Evolutionary conservation across 2,329 filamentous ascomycete genomes (phyloP).

Genomic region (Beauveria medogensis): DNA sequence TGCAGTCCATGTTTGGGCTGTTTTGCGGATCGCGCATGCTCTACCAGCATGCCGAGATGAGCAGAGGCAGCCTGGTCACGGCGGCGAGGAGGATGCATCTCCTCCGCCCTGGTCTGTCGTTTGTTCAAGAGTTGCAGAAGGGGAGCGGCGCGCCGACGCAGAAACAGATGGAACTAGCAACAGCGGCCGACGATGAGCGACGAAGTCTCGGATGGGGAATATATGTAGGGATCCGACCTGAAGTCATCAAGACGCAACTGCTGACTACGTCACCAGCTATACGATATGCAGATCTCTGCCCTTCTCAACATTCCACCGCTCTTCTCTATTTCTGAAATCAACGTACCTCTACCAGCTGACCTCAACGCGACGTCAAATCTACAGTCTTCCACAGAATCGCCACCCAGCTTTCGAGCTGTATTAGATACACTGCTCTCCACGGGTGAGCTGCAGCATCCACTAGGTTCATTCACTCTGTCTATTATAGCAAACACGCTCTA

Average conservation of each 20-base stretch:
- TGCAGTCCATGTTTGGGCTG: constrained; percentile 8
- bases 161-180: neutral
- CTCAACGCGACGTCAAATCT: neutral
- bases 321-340: constrained; percentile 4
- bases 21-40: constrained; percentile 10
- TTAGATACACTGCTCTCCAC: neutral
- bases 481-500: constrained; percentile 3
- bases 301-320: constrained; percentile 4
- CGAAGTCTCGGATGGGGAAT: constrained; percentile 7
- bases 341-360: constrained; percentile 1
- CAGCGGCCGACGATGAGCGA: constrained; percentile 3
- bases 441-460: neutral
- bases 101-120: constrained; percentile 6
- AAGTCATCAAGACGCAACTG: neutral
- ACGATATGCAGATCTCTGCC: constrained; percentile 9
- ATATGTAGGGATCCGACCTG: neutral
- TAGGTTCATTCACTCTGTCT: constrained; percentile 6
- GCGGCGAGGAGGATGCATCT: constrained; percentile 9
- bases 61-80: constrained; percentile 3
- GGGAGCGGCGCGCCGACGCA: neutral
- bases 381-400: neutral
- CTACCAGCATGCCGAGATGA: constrained; percentile 8
- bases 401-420: neutral
- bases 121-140: constrained; percentile 5
- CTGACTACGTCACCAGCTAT: neutral